Percentiles rank a stretch among this genome's conserved stretches.
These are phyloP conservation scores for Avicennia marina DNA, from an alignment of 257 asterid species.

Conservation along the genomic window DNA sequence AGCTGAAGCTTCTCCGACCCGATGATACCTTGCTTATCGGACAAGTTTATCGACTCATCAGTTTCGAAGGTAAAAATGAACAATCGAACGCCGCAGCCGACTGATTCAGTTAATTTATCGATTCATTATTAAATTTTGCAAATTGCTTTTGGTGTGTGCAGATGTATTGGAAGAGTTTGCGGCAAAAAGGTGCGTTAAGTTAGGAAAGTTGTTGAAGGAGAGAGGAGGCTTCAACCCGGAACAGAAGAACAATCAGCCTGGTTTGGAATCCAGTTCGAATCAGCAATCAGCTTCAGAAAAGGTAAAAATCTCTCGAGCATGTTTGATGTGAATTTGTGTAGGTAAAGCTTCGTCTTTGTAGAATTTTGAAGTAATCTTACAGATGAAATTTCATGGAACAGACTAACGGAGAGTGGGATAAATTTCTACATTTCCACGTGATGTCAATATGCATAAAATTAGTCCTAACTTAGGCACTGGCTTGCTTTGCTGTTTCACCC, in stretches of 20 bases:
- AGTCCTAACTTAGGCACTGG: too few relatives aligned
- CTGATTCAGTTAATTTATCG: background rate
- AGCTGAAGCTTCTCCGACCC: conserved; percentile 78
- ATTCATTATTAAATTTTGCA: background rate
- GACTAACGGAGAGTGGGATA: too few relatives aligned
- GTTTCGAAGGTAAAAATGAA: conserved; percentile 65
- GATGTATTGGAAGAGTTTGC: conserved; percentile 68
- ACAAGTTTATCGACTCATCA: conserved; percentile 71
- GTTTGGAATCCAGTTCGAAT: conserved; percentile 9
- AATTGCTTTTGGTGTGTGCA: too few relatives aligned
- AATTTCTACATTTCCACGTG: too few relatives aligned
- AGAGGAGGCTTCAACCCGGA: conserved; percentile 34
- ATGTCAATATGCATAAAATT: too few relatives aligned
- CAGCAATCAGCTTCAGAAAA: conserved; percentile 19
- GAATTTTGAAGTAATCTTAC: too few relatives aligned
- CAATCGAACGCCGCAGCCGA: too few relatives aligned
- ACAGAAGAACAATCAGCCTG: conserved; percentile 20
- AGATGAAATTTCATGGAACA: too few relatives aligned
- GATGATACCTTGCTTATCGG: conserved; percentile 69
- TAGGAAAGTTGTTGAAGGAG: conserved; percentile 57
- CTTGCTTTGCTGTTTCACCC: too few relatives aligned
- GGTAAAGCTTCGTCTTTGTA: too few relatives aligned
- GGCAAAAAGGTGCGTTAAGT: conserved; percentile 53
- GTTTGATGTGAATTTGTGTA: background rate
- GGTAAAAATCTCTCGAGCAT: conserved; percentile 15